These are phyloP conservation scores for Elaeis guineensis DNA, from an alignment of 176 grass and related monocot genomes.

Conservation along the genomic window DNA sequence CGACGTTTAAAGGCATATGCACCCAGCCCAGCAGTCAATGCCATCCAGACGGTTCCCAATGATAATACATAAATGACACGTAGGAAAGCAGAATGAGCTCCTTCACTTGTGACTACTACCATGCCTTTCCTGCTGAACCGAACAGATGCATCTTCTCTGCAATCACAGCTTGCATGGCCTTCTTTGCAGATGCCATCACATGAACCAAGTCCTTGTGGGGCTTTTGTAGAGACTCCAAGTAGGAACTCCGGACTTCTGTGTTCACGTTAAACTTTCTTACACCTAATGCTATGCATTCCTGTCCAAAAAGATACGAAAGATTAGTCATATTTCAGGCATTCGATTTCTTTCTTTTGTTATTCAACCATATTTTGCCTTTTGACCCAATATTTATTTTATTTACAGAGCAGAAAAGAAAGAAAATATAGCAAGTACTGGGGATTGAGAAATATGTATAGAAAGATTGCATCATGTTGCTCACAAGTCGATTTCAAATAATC, in stretches of 20 bases:
- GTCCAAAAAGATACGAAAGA: not conserved
- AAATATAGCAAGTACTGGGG: no score
- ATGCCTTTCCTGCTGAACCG: slow-evolving; percentile 83
- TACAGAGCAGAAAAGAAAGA: no score
- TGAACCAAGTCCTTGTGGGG: slow-evolving; percentile 73
- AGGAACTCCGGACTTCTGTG: slow-evolving; percentile 78
- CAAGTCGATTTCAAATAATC: no score
- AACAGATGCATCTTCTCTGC: slow-evolving; percentile 77
- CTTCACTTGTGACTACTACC: not conserved
- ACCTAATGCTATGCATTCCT: slow-evolving; percentile 87
- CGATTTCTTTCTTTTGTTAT: not conserved
- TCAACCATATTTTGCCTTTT: no score
- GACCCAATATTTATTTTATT: no score
- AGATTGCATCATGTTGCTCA: no score
- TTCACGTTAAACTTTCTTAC: slow-evolving; percentile 98
- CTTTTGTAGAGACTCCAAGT: slow-evolving; percentile 67
- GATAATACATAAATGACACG: not conserved
- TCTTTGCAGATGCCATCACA: slow-evolving; percentile 66
- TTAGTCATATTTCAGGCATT: slow-evolving; percentile 13
- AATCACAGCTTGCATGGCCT: slow-evolving; percentile 81
- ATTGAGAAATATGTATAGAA: no score
- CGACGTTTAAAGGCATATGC: no score
- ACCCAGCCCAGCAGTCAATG: no score
- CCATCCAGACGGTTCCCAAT: no score
- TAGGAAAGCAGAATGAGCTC: not conserved